Base-by-base conservation (phyloP, 2,329 filamentous ascomycete species). In the Dothiorella sarmentorum region DNA sequence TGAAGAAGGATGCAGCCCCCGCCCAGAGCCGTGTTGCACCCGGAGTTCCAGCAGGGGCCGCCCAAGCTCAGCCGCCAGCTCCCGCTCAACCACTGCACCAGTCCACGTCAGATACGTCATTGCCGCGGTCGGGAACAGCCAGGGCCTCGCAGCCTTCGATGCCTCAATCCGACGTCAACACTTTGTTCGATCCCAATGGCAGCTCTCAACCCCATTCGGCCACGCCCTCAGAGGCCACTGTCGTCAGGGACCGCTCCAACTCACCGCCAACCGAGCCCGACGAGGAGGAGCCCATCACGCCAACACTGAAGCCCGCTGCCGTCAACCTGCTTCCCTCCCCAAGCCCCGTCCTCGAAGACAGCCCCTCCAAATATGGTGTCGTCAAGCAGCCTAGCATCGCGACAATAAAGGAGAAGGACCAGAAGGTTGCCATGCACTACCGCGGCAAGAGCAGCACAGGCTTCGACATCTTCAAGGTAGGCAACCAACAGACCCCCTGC, bases 381-480 rank as follows among this genome's bases (percentile, higher is more conserved):
- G 38, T 38, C 29, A 55, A 59, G 22, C n/a, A 59, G 31, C 40
- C 57, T 11, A 55, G 57, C 43, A 35, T 24, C n/a, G 4, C 44
- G 27, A 35, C 26, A 2, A 57, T 57, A 42, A 45, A 37, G 22
- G 31, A 57, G 17, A 45, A 37, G 22, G 31, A 57, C 13, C 22
- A 18, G 15, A 59, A 59, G 26, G 27, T 27, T 17, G 40, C 66
- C 35, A 66, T 69, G 56, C 71, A 73, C 51, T 57, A 63, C 35
- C 69, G 69, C 10, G 69, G 71, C 18, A 73, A 73, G 60, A 73
- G 72, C 60, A 72, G 67, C 59, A 71, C 71, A 13, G 68, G 70
- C 29, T 71, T 73, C 58, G 69, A 70, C 53, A 64, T 72, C 29
- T 62, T 73, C 62, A 70, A 72, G 65, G 70, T 72, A 68, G 62